Percentiles rank a stretch among this genome's conserved stretches.
phyloP scores from a whole-genome alignment of 148 eudicot species.

The Beta vulgaris region DNA sequence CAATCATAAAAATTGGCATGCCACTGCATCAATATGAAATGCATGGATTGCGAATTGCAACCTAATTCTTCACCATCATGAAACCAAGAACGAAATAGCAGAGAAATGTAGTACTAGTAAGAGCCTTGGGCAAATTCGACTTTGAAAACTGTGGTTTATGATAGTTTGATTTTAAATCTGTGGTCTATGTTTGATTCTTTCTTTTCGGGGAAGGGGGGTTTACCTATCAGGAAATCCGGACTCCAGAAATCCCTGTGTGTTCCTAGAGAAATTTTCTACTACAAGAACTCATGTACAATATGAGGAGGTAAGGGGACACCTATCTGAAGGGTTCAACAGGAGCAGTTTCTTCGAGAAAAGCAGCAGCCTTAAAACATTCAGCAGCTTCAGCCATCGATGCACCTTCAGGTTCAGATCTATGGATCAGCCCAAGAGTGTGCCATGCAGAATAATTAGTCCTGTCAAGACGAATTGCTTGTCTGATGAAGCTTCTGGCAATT shows the following conservation, averaged over 20 bases:
- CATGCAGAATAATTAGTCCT: slow-evolving; percentile 73
- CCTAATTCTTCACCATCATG: neutral
- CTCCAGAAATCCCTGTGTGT: neutral
- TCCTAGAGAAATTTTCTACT: neutral
- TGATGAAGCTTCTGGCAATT: slow-evolving; percentile 62
- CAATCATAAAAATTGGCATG: neutral
- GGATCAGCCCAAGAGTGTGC: slow-evolving; percentile 68
- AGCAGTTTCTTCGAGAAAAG: slow-evolving; percentile 58
- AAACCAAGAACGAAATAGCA: neutral
- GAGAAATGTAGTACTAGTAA: neutral
- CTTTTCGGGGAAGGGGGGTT: neutral
- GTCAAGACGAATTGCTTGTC: slow-evolving; percentile 66
- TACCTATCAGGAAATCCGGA: neutral
- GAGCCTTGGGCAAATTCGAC: neutral
- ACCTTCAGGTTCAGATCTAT: slow-evolving; percentile 43
- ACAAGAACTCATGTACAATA: slow-evolving; percentile 20
- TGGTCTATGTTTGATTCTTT: slow-evolving; percentile 1
- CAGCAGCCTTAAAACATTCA: slow-evolving; percentile 85
- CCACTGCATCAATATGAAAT: neutral
- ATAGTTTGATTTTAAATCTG: neutral
- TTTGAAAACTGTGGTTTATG: neutral
- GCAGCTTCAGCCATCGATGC: slow-evolving; percentile 51
- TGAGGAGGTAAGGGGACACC: slow-evolving; percentile 1
- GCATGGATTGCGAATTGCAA: neutral
- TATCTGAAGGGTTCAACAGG: slow-evolving; percentile 86